These are phyloP conservation scores for Paxillus ammoniavirescens DNA, from an alignment of 768 basidiomycete genomes.

Conservation along the genomic window DNA sequence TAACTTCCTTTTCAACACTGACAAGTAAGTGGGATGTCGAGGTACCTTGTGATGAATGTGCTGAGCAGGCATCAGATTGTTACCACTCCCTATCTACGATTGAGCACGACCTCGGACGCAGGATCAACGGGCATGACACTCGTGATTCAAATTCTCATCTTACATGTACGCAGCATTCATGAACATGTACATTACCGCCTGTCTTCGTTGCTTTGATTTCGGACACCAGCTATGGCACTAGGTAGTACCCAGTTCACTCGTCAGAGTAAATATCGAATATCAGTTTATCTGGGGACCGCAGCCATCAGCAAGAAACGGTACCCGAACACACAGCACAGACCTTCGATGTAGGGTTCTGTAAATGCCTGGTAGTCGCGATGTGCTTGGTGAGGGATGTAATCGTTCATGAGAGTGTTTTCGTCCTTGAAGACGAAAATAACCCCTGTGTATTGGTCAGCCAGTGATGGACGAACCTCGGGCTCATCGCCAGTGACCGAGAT, in stretches of 20 bases:
- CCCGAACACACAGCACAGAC: slow-evolving; percentile 2
- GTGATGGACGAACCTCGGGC: neutral
- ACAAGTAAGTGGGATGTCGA: slow-evolving; percentile 47
- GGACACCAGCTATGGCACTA: neutral
- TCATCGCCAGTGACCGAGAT: no score
- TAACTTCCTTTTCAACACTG: slow-evolving; percentile 92
- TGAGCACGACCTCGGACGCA: slow-evolving; percentile 24
- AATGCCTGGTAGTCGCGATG: slow-evolving; percentile 9
- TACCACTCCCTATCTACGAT: slow-evolving; percentile 76
- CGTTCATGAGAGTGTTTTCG: slow-evolving; percentile 8
- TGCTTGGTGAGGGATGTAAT: slow-evolving; percentile 14
- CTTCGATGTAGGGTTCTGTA: slow-evolving; percentile 14
- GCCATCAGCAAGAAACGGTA: neutral
- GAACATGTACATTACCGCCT: neutral
- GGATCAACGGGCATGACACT: neutral
- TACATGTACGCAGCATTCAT: slow-evolving; percentile 4
- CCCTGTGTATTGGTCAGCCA: slow-evolving; percentile 9
- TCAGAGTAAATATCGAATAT: slow-evolving; percentile 22
- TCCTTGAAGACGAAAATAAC: slow-evolving; percentile 22
- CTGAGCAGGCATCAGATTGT: slow-evolving; percentile 38
- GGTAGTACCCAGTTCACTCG: slow-evolving; percentile 3
- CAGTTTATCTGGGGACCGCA: slow-evolving; percentile 12
- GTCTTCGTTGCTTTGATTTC: neutral
- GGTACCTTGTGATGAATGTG: neutral
- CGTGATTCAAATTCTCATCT: neutral